Evolutionary conservation across 2,329 filamentous ascomycete genomes (phyloP).

Genomic region (Calycina marina): DNA sequence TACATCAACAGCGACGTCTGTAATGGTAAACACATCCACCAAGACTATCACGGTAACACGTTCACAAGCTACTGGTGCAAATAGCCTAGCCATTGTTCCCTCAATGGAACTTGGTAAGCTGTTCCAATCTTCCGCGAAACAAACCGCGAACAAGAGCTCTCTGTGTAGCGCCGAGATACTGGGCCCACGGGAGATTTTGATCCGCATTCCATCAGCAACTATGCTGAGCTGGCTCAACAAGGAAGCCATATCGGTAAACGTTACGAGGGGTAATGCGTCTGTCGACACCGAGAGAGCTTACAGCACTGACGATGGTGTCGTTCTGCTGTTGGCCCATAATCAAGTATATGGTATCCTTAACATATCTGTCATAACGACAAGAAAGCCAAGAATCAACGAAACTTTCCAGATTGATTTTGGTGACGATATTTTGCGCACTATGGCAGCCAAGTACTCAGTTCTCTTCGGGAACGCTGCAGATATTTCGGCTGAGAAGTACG

Average conservation of each 20-base stretch:
- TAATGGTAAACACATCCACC: conserved; percentile 16
- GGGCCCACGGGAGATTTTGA: conserved; percentile 35
- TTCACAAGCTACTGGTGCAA: conserved; percentile 22
- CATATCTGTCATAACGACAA: conserved; percentile 41
- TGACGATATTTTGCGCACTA: conserved; percentile 13
- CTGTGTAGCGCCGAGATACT: conserved; percentile 32
- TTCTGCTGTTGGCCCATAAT: conserved; percentile 32
- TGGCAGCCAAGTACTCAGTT: conserved; percentile 14
- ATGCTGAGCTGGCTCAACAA: conserved; percentile 41
- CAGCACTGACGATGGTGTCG: conserved; percentile 20
- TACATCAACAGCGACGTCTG: conserved; percentile 15
- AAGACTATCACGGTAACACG: conserved; percentile 22
- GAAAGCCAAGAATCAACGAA: conserved; percentile 45
- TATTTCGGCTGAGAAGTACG: conserved; percentile 6
- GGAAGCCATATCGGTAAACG: conserved; percentile 40
- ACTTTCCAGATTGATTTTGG: conserved; percentile 47
- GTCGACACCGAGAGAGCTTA: conserved; percentile 32
- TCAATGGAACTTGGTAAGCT: conserved; percentile 24
- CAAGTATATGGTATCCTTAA: conserved; percentile 44
- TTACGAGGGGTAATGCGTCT: conserved; percentile 32
- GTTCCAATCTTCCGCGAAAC: conserved; percentile 8
- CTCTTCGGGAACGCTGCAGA: conserved; percentile 13
- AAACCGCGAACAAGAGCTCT: conserved; percentile 15
- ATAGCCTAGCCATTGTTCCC: conserved; percentile 27
- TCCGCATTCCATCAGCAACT: conserved; percentile 35